Base-by-base conservation (phyloP, 164 flowering plant genomes). In the Vitis cinerea region DNA sequence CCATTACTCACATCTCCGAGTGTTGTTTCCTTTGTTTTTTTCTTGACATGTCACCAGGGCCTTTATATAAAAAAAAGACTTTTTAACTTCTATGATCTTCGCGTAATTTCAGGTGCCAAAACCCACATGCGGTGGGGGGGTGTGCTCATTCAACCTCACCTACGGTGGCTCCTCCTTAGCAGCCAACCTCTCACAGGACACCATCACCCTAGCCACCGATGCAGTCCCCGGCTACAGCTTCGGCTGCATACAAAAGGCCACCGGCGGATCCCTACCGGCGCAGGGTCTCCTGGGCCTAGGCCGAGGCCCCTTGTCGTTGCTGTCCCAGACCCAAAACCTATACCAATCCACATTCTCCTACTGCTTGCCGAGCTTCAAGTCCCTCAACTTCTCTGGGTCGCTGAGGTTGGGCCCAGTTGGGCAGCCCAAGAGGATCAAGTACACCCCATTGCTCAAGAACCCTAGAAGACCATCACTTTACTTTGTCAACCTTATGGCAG, bases 251-350 rank as follows among this genome's bases (percentile, higher is more conserved):
- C 67, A 63, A 23, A 66, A 64, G 8, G 77, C 85, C 61, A 77
- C 94, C 8, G 97, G 98, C n/a, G 69, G 37, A 63, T 87, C 95
- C 1, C 23, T 85, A 2, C 99, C 97, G 0, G 79, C 91, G 0
- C 99, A 93, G 68, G 99, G 99, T 0, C 80, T 95, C 0, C 64
- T 93, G 63, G 98, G 98, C 62, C 81, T 95, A 50, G 97, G 98
- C 69, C 88, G 99, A 2, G 99, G 99, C 47, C 83, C 98, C 47
- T 50, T 93, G 49, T 92, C 97, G 0, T 79, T 94, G 0, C 63
- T 88, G 59, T 79, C 94, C 15, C 97, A 95, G 68, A 73, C 94
- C 64, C 77, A 85, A 11, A 52, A 54, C 69, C 85, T 90, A 27
- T 95, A 91, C 85, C 69, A 75, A 16, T 86, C 92, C 75, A 91